Percentiles rank a stretch among this genome's conserved stretches.
These are phyloP conservation scores for Magnolia kwangsiensis DNA, from an alignment of 164 flowering plant species.

Conservation along the genomic window DNA sequence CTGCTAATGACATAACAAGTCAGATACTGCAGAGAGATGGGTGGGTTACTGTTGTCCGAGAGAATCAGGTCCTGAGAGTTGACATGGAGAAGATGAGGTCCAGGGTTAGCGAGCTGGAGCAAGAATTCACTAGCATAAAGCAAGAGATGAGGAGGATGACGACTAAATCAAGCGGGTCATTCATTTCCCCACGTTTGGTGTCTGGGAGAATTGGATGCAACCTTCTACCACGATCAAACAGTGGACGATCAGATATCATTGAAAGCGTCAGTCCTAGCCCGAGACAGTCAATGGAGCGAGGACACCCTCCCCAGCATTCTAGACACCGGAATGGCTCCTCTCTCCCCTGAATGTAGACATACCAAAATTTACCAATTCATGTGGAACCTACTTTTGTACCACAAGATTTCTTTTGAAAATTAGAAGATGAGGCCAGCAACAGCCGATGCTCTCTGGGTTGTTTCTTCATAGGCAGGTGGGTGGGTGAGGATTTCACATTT, in stretches of 20 bases:
- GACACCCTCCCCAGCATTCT: slow-evolving; percentile 41
- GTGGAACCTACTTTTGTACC: background rate
- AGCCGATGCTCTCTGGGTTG: background rate
- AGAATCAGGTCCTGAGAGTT: slow-evolving; percentile 70
- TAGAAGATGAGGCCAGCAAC: background rate
- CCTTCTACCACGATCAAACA: slow-evolving; percentile 49
- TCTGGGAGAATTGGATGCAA: slow-evolving; percentile 60
- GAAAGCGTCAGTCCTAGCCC: slow-evolving; percentile 48
- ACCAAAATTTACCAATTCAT: background rate
- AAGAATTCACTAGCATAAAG: slow-evolving; percentile 67
- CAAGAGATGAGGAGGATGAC: slow-evolving; percentile 62
- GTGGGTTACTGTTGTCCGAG: slow-evolving; percentile 81
- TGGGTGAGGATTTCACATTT: background rate
- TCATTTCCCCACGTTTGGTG: slow-evolving; percentile 62
- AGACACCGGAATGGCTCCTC: slow-evolving; percentile 58
- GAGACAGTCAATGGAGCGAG: slow-evolving; percentile 51
- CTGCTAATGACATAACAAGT: slow-evolving; percentile 33
- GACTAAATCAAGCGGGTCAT: slow-evolving; percentile 50
- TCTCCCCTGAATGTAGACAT: slow-evolving; percentile 17
- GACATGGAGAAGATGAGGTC: slow-evolving; percentile 82
- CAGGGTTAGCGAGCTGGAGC: slow-evolving; percentile 75
- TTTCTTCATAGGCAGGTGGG: background rate
- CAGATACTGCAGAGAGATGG: slow-evolving; percentile 67
- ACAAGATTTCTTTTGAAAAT: background rate
- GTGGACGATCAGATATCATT: slow-evolving; percentile 35